Percentiles rank a stretch among this genome's conserved stretches.
Evolutionary conservation across 257 asterid genomes (phyloP).

Genomic region (Sherardia arvensis): DNA sequence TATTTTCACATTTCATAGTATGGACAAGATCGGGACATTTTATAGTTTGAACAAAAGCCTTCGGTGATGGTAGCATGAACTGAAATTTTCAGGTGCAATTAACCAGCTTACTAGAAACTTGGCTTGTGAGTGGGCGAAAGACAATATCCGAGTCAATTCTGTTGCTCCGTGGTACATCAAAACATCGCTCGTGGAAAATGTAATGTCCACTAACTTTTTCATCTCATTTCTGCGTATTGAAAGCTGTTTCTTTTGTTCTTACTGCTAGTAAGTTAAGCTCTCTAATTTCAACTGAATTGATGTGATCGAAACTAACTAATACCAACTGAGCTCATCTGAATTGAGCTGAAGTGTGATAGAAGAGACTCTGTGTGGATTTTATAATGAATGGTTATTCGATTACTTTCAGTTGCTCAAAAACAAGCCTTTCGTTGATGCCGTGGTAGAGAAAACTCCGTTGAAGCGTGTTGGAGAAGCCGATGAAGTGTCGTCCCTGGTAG

Average conservation of each 20-base stretch:
- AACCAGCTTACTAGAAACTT: conserved; percentile 83
- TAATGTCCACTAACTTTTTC: conserved; percentile 22
- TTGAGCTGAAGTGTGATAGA: not conserved
- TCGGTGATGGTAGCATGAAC: conserved; percentile 4
- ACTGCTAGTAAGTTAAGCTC: not conserved
- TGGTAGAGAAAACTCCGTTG: conserved; percentile 63
- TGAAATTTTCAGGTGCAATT: conserved; percentile 59
- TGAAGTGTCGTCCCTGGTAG: conserved; percentile 77
- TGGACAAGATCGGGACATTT: not conserved
- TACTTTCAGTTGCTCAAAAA: conserved; percentile 57
- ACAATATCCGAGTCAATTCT: conserved; percentile 72
- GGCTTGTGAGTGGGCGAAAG: conserved; percentile 98
- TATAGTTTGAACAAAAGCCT: conserved; percentile 1
- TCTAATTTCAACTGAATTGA: not conserved
- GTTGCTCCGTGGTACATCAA: conserved; percentile 95
- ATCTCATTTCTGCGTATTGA: not conserved
- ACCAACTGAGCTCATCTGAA: too few species aligned
- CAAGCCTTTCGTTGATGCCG: conserved; percentile 42
- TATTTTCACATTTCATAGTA: conserved; percentile 9
- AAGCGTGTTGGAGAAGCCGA: conserved; percentile 68
- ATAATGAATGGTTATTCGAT: not conserved
- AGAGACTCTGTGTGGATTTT: not conserved
- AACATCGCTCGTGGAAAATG: conserved; percentile 69
- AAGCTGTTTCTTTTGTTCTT: not conserved
- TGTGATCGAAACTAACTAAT: too few species aligned